Conservation (phyloP, 129 eudicot species). For the Dittrichia graveolens region DNA sequence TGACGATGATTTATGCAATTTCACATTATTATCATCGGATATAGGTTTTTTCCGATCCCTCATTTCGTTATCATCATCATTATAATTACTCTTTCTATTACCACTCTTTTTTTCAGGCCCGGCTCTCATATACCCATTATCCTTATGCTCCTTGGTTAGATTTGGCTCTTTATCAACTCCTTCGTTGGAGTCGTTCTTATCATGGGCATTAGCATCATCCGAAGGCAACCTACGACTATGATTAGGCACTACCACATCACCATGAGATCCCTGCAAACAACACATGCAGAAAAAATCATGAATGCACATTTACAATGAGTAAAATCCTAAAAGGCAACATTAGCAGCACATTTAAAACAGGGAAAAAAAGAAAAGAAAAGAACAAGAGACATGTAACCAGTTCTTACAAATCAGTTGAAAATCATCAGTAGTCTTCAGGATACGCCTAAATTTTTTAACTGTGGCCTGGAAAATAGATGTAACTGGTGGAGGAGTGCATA, state of each 20-base stretch:
- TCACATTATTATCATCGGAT: conserved; percentile 34
- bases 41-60: conserved; percentile 30
- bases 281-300: conserved; percentile 17
- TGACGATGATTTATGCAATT: conserved; percentile 28
- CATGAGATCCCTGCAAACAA: conserved; percentile 47
- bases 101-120: conserved; percentile 30
- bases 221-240: conserved; percentile 14
- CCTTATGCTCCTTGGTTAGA: conserved; percentile 34
- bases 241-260: conserved; percentile 17
- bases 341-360: background rate
- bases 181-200: conserved; percentile 3
- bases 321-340: background rate
- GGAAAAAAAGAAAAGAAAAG: conserved; percentile 5
- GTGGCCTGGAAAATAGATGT: conserved; percentile 53
- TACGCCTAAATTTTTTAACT: conserved; percentile 52
- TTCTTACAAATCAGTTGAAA: conserved; percentile 80
- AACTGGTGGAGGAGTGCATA: conserved; percentile 41
- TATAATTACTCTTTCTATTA: conserved; percentile 33
- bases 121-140: conserved; percentile 36
- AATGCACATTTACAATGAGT: background rate
- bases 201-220: conserved; percentile 36
- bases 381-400: conserved; percentile 45
- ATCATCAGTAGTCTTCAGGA: conserved; percentile 72
- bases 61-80: conserved; percentile 37
- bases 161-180: conserved; percentile 19